Evolutionary conservation across 257 asterid species (phyloP).

Genomic region (Nicotiana tomentosiformis): DNA sequence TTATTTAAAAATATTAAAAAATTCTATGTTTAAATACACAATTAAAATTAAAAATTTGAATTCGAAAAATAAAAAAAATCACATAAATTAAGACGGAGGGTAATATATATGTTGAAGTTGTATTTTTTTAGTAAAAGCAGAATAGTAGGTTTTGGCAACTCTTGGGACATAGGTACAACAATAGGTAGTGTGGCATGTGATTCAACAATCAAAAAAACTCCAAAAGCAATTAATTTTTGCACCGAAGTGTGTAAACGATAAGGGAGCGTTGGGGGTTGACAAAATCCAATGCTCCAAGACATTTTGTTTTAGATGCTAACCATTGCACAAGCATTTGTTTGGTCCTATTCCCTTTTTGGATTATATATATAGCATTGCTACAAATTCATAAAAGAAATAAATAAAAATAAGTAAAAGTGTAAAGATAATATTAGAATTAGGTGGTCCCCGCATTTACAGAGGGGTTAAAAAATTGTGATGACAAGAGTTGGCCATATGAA

Average conservation of each 20-base stretch:
- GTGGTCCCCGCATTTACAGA: too few relatives aligned
- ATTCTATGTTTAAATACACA: too few relatives aligned
- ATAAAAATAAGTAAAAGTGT: too few relatives aligned
- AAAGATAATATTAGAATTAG: too few relatives aligned
- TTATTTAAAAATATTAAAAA: too few relatives aligned
- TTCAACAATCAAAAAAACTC: background rate
- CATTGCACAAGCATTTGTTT: constrained; percentile 1
- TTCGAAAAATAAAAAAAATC: too few relatives aligned
- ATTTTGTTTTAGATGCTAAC: background rate
- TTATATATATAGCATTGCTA: background rate
- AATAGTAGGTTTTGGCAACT: constrained; percentile 4
- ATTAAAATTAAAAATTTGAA: too few relatives aligned
- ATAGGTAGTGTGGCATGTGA: constrained; percentile 29
- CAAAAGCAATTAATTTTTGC: background rate
- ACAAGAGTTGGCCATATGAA: too few relatives aligned
- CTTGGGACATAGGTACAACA: constrained; percentile 14
- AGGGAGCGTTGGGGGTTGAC: background rate
- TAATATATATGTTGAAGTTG: too few relatives aligned
- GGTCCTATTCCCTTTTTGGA: background rate
- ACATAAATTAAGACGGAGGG: too few relatives aligned
- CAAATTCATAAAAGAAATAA: too few relatives aligned
- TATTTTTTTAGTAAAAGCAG: background rate
- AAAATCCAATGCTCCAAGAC: background rate
- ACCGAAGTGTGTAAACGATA: background rate
- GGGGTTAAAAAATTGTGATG: too few relatives aligned